phyloP scores from a whole-genome alignment of 1,284 basidiomycete genomes.

The Moniliella sp. region DNA sequence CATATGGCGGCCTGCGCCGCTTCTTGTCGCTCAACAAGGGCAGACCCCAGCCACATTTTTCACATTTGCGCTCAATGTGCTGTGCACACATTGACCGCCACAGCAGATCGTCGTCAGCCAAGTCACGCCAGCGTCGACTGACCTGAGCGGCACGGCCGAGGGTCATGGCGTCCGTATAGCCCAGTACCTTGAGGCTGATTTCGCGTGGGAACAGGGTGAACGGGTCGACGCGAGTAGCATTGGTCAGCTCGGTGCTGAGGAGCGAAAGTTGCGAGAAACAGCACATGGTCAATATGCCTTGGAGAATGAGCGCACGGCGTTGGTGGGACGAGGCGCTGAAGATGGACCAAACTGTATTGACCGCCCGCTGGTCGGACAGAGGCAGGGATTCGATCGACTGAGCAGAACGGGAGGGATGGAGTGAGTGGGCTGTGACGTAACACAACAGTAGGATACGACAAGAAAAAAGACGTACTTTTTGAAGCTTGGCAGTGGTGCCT shows the following conservation, averaged over 20 bases:
- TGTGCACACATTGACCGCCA: constrained; percentile 96
- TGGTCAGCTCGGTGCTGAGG: constrained; percentile 67
- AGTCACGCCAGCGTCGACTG: constrained; percentile 56
- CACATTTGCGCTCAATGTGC: constrained; percentile 89
- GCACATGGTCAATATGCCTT: constrained; percentile 93
- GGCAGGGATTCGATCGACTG: constrained; percentile 85
- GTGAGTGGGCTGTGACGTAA: not conserved
- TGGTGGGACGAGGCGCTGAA: constrained; percentile 84
- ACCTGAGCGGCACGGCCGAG: constrained; percentile 90
- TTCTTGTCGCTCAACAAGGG: constrained; percentile 60
- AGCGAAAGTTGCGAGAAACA: constrained; percentile 94
- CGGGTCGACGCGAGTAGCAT: constrained; percentile 74
- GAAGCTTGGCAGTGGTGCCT: constrained; percentile 71
- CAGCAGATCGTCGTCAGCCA: constrained; percentile 85
- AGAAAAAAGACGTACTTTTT: constrained; percentile 47
- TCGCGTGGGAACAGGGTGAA: constrained; percentile 77
- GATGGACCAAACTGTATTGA: constrained; percentile 83
- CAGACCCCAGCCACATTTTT: constrained; percentile 91
- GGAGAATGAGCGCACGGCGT: constrained; percentile 73
- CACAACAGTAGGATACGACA: not conserved
- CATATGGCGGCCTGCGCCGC: constrained; percentile 31
- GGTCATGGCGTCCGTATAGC: constrained; percentile 79
- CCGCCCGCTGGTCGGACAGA: constrained; percentile 61
- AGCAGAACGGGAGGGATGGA: not conserved
- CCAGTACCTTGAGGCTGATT: constrained; percentile 70